Conservation (phyloP, 2,329 filamentous ascomycete species). For the Botrytis tulipae region DNA sequence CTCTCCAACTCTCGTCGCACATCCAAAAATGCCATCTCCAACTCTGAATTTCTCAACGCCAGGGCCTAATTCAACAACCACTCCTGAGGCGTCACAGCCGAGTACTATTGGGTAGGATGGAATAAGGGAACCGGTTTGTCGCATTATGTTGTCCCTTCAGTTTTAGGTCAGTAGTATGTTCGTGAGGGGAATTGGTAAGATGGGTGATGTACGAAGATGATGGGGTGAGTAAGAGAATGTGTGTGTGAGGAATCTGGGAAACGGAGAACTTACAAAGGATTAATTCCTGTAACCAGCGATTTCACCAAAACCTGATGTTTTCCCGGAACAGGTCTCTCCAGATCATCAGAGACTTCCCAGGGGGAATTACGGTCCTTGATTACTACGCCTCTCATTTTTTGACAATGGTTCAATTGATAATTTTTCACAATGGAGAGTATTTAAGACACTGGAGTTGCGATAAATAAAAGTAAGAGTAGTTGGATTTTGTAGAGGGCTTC, state of each 20-base stretch:
- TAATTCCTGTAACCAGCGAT: slow-evolving; percentile 40
- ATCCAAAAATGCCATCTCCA: slow-evolving; percentile 42
- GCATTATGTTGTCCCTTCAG: slow-evolving; percentile 39
- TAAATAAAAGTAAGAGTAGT: not conserved
- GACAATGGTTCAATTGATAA: not conserved
- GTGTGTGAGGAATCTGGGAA: not conserved
- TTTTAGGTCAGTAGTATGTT: too few species aligned
- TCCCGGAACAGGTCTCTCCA: slow-evolving; percentile 36
- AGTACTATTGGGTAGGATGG: slow-evolving; percentile 41
- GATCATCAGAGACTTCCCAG: slow-evolving; percentile 23
- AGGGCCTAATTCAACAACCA: slow-evolving; percentile 38
- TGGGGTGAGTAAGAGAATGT: not conserved
- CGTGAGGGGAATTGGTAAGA: not conserved
- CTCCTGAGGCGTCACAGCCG: slow-evolving; percentile 41
- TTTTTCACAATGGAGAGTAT: not conserved
- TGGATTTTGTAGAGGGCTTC: not conserved
- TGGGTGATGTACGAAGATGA: not conserved
- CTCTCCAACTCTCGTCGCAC: slow-evolving; percentile 38
- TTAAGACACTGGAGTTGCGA: too few species aligned
- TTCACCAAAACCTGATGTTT: slow-evolving; percentile 41
- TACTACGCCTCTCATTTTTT: slow-evolving; percentile 15
- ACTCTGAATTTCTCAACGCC: slow-evolving; percentile 37
- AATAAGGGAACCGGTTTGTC: slow-evolving; percentile 39
- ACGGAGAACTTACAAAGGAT: slow-evolving; percentile 40
- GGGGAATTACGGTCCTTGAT: not conserved